Conservation (phyloP, 2,329 filamentous ascomycete species). For the Rosellinia necatrix region DNA sequence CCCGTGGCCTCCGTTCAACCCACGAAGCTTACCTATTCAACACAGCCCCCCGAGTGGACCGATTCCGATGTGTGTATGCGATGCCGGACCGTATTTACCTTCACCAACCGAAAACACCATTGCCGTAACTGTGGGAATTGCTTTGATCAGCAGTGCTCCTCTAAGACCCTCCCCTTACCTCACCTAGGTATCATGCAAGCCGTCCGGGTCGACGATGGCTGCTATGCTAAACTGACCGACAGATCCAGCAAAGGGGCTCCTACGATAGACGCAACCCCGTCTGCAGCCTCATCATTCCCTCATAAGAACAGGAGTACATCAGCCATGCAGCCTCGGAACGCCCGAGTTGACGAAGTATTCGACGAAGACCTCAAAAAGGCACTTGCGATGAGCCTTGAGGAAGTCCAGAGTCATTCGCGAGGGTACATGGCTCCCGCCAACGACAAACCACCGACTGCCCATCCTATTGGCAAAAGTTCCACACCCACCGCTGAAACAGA, state of each 20-base stretch:
- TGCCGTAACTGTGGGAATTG: slow-evolving; percentile 98
- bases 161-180: slow-evolving; percentile 83
- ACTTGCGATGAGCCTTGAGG: slow-evolving; percentile 94
- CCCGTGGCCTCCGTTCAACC: not conserved
- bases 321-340: slow-evolving; percentile 84
- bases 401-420: slow-evolving; percentile 75
- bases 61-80: slow-evolving; percentile 99
- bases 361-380: slow-evolving; percentile 95
- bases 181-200: slow-evolving; percentile 91
- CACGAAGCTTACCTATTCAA: slow-evolving; percentile 28
- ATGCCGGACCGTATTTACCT: slow-evolving; percentile 92
- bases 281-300: slow-evolving; percentile 50
- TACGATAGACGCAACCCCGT: slow-evolving; percentile 47
- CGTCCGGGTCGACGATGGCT: slow-evolving; percentile 94
- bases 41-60: slow-evolving; percentile 90
- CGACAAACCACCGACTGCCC: slow-evolving; percentile 40
- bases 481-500: slow-evolving; percentile 70
- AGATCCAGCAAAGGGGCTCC: slow-evolving; percentile 59
- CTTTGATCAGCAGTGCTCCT: slow-evolving; percentile 93
- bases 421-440: slow-evolving; percentile 70
- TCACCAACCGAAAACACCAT: slow-evolving; percentile 98
- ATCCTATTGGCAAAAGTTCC: slow-evolving; percentile 43
- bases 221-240: slow-evolving; percentile 85
- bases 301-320: slow-evolving; percentile 68
- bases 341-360: slow-evolving; percentile 85